A percentile compares a stretch with the other conserved stretches of the same genome.
These are phyloP conservation scores for Saccharomycopsis schoenii DNA, from an alignment of 805 yeast species.

Conservation along the genomic window DNA sequence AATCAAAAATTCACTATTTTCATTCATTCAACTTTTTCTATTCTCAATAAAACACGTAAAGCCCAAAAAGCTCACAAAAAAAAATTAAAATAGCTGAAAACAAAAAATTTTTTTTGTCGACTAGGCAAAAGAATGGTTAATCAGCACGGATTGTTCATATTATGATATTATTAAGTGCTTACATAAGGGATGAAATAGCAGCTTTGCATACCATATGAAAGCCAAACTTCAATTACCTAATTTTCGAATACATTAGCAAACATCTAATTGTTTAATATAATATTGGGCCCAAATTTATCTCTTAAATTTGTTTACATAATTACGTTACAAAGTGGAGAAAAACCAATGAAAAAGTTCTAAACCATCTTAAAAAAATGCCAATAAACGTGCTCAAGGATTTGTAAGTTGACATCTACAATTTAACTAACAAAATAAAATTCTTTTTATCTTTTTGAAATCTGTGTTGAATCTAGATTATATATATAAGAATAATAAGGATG, in stretches of 20 bases:
- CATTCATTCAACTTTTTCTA: neutral
- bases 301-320: too few species aligned
- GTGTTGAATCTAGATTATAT: conserved; percentile 1
- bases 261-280: too few species aligned
- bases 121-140: neutral
- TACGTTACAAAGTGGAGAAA: too few species aligned
- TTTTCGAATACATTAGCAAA: too few species aligned
- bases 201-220: neutral
- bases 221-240: too few species aligned
- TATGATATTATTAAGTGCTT: too few species aligned
- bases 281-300: too few species aligned
- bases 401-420: too few species aligned
- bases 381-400: too few species aligned
- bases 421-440: too few species aligned
- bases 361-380: too few species aligned
- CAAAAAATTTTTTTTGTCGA: neutral
- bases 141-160: neutral
- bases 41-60: neutral
- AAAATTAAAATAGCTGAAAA: neutral
- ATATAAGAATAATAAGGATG: neutral
- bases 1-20: neutral
- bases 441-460: neutral
- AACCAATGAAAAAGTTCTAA: too few species aligned
- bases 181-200: neutral
- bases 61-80: neutral